Percentiles rank a stretch among this genome's conserved stretches.
Evolutionary conservation across 106 monocot species (phyloP).

Genomic region (Iris macrosiphon): DNA sequence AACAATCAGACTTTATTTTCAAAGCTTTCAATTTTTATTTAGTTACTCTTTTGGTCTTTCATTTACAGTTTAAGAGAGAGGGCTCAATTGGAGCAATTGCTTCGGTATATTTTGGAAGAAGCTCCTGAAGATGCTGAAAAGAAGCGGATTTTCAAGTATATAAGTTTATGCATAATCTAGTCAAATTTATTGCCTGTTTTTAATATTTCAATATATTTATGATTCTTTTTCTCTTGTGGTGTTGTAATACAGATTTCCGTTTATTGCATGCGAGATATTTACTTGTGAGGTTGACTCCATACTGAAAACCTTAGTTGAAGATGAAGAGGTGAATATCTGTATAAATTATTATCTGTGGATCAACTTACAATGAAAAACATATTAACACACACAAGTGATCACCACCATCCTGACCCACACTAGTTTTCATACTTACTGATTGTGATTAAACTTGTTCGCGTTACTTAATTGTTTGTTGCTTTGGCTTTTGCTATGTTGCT

Average conservation of each 20-base stretch:
- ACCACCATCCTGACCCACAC: too few relatives aligned
- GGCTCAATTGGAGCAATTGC: conserved; percentile 67
- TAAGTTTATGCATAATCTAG: too few relatives aligned
- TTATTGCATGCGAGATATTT: conserved; percentile 72
- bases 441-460: too few relatives aligned
- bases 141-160: conserved; percentile 61
- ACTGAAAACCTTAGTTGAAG: conserved; percentile 52
- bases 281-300: conserved; percentile 64
- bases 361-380: too few relatives aligned
- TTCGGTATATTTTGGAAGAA: conserved; percentile 78
- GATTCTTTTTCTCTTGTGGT: not conserved
- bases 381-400: too few relatives aligned
- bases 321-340: conserved; percentile 39
- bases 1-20: too few relatives aligned
- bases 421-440: too few relatives aligned
- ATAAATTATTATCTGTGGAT: not conserved
- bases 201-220: too few relatives aligned
- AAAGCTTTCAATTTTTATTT: too few relatives aligned
- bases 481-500: not conserved
- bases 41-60: not conserved
- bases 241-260: conserved; percentile 51
- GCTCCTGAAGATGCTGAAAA: conserved; percentile 69
- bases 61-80: conserved; percentile 55
- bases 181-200: too few relatives aligned
- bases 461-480: not conserved